Percentiles rank a stretch among this genome's conserved stretches.
Evolutionary conservation across 2,329 filamentous ascomycete genomes (phyloP).

Genomic region (Epichloe sibirici): DNA sequence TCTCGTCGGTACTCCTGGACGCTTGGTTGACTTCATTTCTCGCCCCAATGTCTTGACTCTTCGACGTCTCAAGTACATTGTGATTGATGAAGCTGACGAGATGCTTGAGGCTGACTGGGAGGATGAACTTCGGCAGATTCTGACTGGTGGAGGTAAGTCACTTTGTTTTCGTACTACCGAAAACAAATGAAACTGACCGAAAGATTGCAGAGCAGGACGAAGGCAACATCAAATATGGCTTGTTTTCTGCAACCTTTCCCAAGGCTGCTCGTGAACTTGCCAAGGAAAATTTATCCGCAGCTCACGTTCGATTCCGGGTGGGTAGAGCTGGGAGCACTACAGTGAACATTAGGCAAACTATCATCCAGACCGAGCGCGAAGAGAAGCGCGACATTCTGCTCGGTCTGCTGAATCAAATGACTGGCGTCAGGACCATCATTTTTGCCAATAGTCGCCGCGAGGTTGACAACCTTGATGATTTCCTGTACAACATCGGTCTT

Average conservation of each 20-base stretch:
- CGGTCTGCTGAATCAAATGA: conserved; percentile 57
- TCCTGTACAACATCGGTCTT: conserved; percentile 64
- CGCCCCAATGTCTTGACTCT: conserved; percentile 58
- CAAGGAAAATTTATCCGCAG: conserved; percentile 58
- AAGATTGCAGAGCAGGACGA: conserved; percentile 54
- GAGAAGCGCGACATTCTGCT: conserved; percentile 60
- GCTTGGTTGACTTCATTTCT: conserved; percentile 72
- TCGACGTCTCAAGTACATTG: conserved; percentile 62
- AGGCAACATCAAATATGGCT: conserved; percentile 55
- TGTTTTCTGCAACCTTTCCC: conserved; percentile 94
- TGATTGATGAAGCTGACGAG: conserved; percentile 94
- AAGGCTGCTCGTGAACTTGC: conserved; percentile 67
- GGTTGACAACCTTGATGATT: conserved; percentile 81
- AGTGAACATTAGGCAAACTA: conserved; percentile 66
- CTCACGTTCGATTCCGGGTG: conserved; percentile 71
- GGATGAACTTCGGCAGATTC: conserved; percentile 59
- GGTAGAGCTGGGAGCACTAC: conserved; percentile 79
- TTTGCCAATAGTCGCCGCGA: conserved; percentile 75
- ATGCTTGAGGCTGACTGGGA: conserved; percentile 74
- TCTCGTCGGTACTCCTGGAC: conserved; percentile 77
- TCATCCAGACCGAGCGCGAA: conserved; percentile 53
- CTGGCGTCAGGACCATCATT: conserved; percentile 69
- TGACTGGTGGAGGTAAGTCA: conserved; percentile 65
- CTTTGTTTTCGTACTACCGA: conserved; percentile 4
- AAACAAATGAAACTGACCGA: background rate